Conservation (phyloP, 2,329 filamentous ascomycete genomes). For the Pseudogymnoascus sp. region DNA sequence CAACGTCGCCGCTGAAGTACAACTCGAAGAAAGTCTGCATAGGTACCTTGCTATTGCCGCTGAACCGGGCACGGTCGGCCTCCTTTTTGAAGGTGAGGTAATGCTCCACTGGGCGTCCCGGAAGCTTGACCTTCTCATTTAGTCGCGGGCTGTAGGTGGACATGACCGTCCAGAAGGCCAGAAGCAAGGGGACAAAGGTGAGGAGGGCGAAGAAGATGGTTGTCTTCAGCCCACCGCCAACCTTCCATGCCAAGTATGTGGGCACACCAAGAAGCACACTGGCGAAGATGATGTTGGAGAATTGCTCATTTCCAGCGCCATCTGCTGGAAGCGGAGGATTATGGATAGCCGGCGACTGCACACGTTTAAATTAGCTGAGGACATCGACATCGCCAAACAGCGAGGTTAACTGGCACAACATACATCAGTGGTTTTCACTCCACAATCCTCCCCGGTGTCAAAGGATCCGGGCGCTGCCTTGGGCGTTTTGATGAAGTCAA, state of each 20-base stretch:
- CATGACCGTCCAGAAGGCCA: slow-evolving; percentile 22
- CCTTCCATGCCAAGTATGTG: slow-evolving; percentile 16
- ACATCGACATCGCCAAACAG: neutral
- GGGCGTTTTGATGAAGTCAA: slow-evolving; percentile 26
- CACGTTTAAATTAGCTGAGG: neutral
- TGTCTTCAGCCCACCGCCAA: slow-evolving; percentile 20
- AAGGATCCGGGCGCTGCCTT: slow-evolving; percentile 20
- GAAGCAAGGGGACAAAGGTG: slow-evolving; percentile 19
- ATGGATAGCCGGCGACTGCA: slow-evolving; percentile 25
- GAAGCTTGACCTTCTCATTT: slow-evolving; percentile 25
- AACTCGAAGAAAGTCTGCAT: slow-evolving; percentile 27
- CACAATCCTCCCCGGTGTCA: slow-evolving; percentile 22
- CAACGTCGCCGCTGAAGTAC: slow-evolving; percentile 28
- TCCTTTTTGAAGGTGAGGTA: slow-evolving; percentile 27
- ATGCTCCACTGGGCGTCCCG: slow-evolving; percentile 23
- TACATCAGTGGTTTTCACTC: slow-evolving; percentile 23
- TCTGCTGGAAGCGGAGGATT: slow-evolving; percentile 21
- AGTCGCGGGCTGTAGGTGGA: slow-evolving; percentile 22
- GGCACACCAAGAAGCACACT: slow-evolving; percentile 21
- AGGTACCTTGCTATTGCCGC: slow-evolving; percentile 25
- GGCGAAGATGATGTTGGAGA: slow-evolving; percentile 22
- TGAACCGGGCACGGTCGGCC: slow-evolving; percentile 21
- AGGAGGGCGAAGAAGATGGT: slow-evolving; percentile 18
- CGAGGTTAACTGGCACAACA: slow-evolving; percentile 14
- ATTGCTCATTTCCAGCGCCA: slow-evolving; percentile 24